These are phyloP conservation scores for Prasinococcaceae sp. DNA, from an alignment of 139 green algal species.

Conservation along the genomic window DNA sequence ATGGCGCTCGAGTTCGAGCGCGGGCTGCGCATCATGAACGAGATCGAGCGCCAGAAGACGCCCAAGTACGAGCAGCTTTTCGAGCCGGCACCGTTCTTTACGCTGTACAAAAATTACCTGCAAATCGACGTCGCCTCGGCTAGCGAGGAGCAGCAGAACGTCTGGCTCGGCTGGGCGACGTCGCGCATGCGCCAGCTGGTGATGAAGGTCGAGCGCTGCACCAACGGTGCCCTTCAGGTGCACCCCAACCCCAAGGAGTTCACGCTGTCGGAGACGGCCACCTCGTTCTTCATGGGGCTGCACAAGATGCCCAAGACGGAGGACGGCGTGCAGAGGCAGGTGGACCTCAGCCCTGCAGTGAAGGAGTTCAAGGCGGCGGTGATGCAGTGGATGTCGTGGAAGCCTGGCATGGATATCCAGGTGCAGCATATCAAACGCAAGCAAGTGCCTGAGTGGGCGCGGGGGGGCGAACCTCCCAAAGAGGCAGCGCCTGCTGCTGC, in stretches of 20 bases:
- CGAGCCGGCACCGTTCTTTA: constrained; percentile 58
- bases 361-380: constrained; percentile 47
- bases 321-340: constrained; percentile 2
- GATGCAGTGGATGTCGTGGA: constrained; percentile 23
- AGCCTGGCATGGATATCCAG: constrained; percentile 48
- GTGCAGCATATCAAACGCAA: constrained; percentile 42
- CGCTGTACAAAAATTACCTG: constrained; percentile 61
- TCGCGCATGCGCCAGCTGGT: constrained; percentile 64
- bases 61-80: constrained; percentile 48
- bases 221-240: constrained; percentile 28
- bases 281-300: constrained; percentile 55
- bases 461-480: too few relatives aligned
- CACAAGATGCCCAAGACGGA: constrained; percentile 34
- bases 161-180: constrained; percentile 77
- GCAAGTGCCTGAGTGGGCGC: constrained; percentile 34
- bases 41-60: constrained; percentile 18
- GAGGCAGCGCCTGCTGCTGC: too few relatives aligned
- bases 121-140: constrained; percentile 64
- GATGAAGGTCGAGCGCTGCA: constrained; percentile 21
- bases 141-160: constrained; percentile 46
- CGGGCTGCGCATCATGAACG: constrained; percentile 14
- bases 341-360: constrained; percentile 52
- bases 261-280: constrained; percentile 8
- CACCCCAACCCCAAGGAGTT: constrained; percentile 49
- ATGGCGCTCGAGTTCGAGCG: constrained; percentile 52